Percentiles rank a stretch among this genome's conserved stretches.
Conservation (phyloP, 2,329 filamentous ascomycete species). For the Fusarium globosum region DNA sequence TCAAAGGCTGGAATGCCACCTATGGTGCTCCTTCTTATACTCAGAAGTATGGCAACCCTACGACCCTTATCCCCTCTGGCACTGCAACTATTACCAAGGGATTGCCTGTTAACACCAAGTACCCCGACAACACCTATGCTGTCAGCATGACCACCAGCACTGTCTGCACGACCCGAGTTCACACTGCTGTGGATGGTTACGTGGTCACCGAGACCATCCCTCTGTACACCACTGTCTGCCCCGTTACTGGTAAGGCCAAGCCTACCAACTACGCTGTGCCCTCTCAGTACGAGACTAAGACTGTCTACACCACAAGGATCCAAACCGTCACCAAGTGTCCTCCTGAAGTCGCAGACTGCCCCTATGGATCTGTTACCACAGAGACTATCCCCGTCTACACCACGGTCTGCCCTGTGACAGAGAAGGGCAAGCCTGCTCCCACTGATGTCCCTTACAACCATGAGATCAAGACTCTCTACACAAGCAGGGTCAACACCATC, state of each 20-base stretch:
- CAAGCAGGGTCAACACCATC: constrained; percentile 64
- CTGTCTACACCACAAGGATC: constrained; percentile 64
- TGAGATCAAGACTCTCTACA: constrained; percentile 59
- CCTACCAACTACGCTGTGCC: constrained; percentile 13
- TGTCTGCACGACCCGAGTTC: constrained; percentile 56
- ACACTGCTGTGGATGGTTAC: constrained; percentile 54
- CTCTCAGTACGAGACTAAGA: constrained; percentile 45
- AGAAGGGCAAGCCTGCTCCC: constrained; percentile 18
- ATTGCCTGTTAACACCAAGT: constrained; percentile 21
- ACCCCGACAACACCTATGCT: constrained; percentile 10
- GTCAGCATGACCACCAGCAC: constrained; percentile 47
- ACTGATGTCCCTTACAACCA: constrained; percentile 27
- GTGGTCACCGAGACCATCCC: constrained; percentile 55
- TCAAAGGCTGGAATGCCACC: constrained; percentile 35
- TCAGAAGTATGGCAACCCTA: constrained; percentile 13
- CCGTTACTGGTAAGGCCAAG: constrained; percentile 45
- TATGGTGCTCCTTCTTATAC: constrained; percentile 8
- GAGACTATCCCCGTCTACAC: constrained; percentile 42
- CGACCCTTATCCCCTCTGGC: constrained; percentile 2
- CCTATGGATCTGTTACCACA: constrained; percentile 49
- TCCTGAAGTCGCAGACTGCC: constrained; percentile 63
- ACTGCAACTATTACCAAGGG: constrained; percentile 7
- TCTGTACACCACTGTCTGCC: constrained; percentile 59
- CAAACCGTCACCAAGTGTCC: constrained; percentile 66
- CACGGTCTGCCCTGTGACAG: constrained; percentile 27